These are phyloP conservation scores for Artomyces pyxidatus DNA, from an alignment of 768 basidiomycete species.

Conservation along the genomic window DNA sequence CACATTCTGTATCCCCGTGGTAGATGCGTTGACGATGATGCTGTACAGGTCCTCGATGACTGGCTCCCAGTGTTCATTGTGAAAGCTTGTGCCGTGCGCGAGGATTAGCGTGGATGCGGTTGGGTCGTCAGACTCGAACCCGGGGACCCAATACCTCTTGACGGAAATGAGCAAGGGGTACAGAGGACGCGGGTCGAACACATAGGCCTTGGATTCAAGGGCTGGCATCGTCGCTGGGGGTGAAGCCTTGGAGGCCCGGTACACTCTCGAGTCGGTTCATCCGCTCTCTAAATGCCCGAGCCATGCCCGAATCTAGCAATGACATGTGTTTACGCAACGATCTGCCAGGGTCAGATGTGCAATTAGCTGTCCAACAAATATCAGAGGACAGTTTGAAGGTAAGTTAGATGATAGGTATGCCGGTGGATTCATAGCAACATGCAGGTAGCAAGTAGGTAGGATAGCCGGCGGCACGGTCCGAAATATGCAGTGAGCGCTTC, in stretches of 20 bases:
- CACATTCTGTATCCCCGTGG: background rate
- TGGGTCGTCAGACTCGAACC: conserved; percentile 26
- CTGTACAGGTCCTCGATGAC: conserved; percentile 38
- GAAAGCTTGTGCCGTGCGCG: conserved; percentile 46
- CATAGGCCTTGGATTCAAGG: conserved; percentile 21
- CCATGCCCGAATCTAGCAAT: too few species aligned
- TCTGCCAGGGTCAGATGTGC: too few species aligned
- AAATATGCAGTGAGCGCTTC: too few species aligned
- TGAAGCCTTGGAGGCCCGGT: background rate
- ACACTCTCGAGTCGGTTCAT: too few species aligned
- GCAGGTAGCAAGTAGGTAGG: too few species aligned
- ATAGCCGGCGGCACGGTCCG: too few species aligned
- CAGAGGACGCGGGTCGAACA: conserved; percentile 46
- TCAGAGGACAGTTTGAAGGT: too few species aligned
- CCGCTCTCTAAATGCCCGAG: too few species aligned
- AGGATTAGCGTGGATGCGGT: conserved; percentile 41
- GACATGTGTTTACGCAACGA: too few species aligned
- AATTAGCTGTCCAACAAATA: too few species aligned
- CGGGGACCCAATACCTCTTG: conserved; percentile 40
- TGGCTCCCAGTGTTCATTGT: conserved; percentile 56
- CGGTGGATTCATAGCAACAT: too few species aligned
- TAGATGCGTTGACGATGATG: conserved; percentile 14
- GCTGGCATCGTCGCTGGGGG: background rate
- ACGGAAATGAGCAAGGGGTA: conserved; percentile 41
- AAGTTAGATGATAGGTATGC: too few species aligned